phyloP scores from a whole-genome alignment of 2,329 filamentous ascomycete species.

The Colletotrichum theobromicola region DNA sequence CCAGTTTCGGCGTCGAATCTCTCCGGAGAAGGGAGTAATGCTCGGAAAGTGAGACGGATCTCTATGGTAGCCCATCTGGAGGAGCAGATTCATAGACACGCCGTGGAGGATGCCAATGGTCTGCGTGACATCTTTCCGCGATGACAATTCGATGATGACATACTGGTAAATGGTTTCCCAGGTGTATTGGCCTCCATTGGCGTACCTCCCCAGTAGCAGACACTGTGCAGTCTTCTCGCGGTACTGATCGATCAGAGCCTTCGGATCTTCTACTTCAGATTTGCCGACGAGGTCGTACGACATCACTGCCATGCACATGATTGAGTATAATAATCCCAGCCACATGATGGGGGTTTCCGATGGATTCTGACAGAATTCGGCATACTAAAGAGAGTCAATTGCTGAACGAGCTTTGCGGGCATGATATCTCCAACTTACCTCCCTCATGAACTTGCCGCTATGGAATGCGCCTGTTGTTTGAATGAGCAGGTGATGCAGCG shows the following conservation, averaged over 20 bases:
- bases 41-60: constrained; percentile 45
- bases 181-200: constrained; percentile 46
- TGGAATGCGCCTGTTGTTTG: not conserved
- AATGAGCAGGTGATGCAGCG: not conserved
- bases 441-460: not conserved
- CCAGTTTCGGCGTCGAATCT: constrained; percentile 52
- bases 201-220: constrained; percentile 43
- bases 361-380: constrained; percentile 47
- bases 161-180: constrained; percentile 43
- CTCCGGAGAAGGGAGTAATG: constrained; percentile 47
- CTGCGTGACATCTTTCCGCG: constrained; percentile 4
- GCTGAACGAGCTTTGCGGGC: too few species aligned
- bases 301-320: constrained; percentile 44
- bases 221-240: constrained; percentile 40
- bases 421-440: not conserved
- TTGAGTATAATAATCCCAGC: constrained; percentile 51
- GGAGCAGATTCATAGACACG: not conserved
- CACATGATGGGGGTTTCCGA: constrained; percentile 42
- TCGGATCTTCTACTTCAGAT: constrained; percentile 1
- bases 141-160: constrained; percentile 33
- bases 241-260: constrained; percentile 13
- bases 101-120: not conserved
- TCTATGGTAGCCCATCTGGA: constrained; percentile 37
- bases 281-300: constrained; percentile 1
- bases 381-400: constrained; percentile 37